Conservation (phyloP, 208 protist genomes). For the Trypanosoma platydactyli region DNA sequence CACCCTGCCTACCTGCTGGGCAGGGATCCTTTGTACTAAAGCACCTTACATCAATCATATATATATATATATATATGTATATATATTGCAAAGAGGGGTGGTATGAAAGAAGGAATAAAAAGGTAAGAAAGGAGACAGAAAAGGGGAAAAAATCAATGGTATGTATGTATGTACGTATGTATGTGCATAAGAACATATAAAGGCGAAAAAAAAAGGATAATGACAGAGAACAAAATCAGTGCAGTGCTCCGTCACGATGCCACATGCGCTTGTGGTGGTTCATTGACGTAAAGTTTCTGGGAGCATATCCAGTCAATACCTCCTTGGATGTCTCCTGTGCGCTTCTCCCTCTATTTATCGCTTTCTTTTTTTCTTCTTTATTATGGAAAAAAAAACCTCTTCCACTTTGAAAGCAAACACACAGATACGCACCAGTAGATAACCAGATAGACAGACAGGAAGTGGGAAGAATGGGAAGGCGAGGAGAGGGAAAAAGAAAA, state of each 20-base stretch:
- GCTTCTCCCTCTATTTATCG: no score
- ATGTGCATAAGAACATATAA: neutral
- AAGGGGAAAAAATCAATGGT: neutral
- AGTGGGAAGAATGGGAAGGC: neutral
- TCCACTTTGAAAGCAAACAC: no score
- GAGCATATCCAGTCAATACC: no score
- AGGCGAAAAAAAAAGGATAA: neutral
- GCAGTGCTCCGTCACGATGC: no score
- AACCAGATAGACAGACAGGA: constrained; percentile 13
- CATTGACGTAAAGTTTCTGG: no score
- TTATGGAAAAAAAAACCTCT: neutral
- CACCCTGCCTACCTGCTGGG: neutral
- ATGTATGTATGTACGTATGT: constrained; percentile 4
- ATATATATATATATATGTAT: neutral
- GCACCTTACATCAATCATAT: neutral
- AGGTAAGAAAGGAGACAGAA: no score
- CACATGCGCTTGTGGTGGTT: no score
- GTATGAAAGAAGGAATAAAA: no score
- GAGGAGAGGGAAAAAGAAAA: constrained; percentile 26
- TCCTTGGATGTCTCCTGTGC: no score
- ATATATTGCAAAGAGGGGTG: neutral
- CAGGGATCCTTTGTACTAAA: no score
- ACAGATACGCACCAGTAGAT: neutral
- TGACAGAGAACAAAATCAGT: neutral
- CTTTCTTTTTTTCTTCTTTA: constrained; percentile 4